Evolutionary conservation across 441 rosid genomes (phyloP).

Genomic region (Macaranga tanarius): DNA sequence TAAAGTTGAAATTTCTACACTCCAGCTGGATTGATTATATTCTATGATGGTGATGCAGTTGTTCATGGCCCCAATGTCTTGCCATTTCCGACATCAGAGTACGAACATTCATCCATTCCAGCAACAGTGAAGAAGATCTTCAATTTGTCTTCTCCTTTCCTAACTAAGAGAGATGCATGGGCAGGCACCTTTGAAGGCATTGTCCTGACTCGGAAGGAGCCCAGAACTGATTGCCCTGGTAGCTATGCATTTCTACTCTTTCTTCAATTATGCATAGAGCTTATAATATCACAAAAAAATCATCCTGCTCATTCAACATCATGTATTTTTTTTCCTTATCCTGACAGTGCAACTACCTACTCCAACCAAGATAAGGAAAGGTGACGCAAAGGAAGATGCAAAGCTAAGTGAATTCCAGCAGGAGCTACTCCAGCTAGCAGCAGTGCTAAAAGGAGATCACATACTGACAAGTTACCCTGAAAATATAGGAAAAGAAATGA

Average conservation of each 20-base stretch:
- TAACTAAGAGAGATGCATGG: conserved; percentile 84
- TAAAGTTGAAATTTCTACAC: background rate
- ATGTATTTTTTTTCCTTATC: background rate
- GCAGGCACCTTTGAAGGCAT: conserved; percentile 79
- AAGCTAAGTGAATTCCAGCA: conserved; percentile 70
- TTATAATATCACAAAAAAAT: background rate
- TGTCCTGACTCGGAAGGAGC: conserved; percentile 46
- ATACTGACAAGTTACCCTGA: conserved; percentile 48
- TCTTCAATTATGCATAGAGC: background rate
- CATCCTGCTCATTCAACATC: background rate
- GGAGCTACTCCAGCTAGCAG: conserved; percentile 77
- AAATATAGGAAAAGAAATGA: conserved; percentile 55
- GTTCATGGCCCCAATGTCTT: conserved; percentile 79
- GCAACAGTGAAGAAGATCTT: conserved; percentile 50
- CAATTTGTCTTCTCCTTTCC: conserved; percentile 61
- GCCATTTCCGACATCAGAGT: conserved; percentile 46
- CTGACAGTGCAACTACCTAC: conserved; percentile 47
- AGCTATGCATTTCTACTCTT: background rate
- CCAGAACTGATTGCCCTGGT: conserved; percentile 90
- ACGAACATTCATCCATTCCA: conserved; percentile 51
- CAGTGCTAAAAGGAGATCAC: conserved; percentile 66
- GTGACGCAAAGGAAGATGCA: conserved; percentile 61
- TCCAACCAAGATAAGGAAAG: conserved; percentile 54
- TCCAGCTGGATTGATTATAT: background rate
- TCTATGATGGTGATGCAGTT: conserved; percentile 37